Evolutionary conservation across 164 flowering plant species (phyloP).

Genomic region (Aristolochia contorta): DNA sequence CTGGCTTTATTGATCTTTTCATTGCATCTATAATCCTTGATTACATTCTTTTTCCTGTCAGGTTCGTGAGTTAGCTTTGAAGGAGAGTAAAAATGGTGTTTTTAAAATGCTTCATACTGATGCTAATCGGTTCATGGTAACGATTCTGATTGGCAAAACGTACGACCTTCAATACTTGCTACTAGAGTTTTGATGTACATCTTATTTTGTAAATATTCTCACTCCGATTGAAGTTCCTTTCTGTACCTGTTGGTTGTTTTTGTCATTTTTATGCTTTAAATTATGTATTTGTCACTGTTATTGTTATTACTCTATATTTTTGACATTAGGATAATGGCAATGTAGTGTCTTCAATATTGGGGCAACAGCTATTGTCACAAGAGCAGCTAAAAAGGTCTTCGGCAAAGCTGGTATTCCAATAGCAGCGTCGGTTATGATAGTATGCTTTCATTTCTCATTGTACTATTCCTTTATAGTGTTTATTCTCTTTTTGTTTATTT

Average conservation of each 20-base stretch:
- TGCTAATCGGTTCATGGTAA: conserved; percentile 90
- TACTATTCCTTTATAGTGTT: background rate
- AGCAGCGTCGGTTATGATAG: conserved; percentile 99
- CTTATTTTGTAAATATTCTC: background rate
- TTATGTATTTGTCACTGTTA: too few species aligned
- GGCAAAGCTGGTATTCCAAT: conserved; percentile 99
- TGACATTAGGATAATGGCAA: background rate
- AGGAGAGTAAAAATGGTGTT: conserved; percentile 85
- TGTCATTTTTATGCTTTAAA: too few species aligned
- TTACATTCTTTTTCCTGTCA: conserved; percentile 18
- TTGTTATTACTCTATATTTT: too few species aligned
- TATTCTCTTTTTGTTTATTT: background rate
- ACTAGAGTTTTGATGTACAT: background rate
- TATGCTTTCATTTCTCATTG: conserved; percentile 20
- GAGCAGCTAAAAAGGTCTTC: conserved; percentile 88
- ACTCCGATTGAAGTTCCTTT: too few species aligned
- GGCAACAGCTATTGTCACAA: conserved; percentile 98
- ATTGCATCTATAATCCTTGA: too few species aligned
- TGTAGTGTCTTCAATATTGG: conserved; percentile 90
- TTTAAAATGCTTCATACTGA: conserved; percentile 89
- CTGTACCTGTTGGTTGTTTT: too few species aligned
- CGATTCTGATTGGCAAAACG: conserved; percentile 98
- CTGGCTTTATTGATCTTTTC: too few species aligned
- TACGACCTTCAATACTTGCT: conserved; percentile 16
- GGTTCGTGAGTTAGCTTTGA: conserved; percentile 96